Conservation (phyloP, 352 stramenopile genomes). For the Phytophthora macrochlamydospora region DNA sequence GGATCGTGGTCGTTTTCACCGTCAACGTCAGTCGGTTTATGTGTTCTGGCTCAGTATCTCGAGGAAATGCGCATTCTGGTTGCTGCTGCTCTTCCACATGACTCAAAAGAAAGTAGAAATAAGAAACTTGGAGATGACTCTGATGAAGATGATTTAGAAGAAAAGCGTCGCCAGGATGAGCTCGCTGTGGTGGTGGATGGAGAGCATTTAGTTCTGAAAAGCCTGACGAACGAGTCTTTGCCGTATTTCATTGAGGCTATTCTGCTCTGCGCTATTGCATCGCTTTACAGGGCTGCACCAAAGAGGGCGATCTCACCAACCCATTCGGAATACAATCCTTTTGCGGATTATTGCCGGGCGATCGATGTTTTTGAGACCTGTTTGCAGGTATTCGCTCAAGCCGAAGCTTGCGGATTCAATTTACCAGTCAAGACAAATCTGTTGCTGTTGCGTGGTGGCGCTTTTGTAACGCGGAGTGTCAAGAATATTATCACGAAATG, state of each 20-base stretch:
- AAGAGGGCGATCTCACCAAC: constrained; percentile 23
- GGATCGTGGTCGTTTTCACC: constrained; percentile 56
- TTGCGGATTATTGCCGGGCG: constrained; percentile 43
- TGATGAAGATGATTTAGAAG: constrained; percentile 34
- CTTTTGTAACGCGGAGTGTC: constrained; percentile 41
- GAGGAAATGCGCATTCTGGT: constrained; percentile 57
- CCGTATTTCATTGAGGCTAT: constrained; percentile 64
- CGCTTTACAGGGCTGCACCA: constrained; percentile 43
- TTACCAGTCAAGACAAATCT: constrained; percentile 61
- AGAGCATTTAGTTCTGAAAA: constrained; percentile 70
- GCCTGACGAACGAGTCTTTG: constrained; percentile 64
- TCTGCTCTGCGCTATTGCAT: constrained; percentile 55
- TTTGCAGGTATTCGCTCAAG: constrained; percentile 51
- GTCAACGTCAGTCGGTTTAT: constrained; percentile 31
- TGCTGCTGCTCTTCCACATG: constrained; percentile 21
- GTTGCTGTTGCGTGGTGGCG: constrained; percentile 42
- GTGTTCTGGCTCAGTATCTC: constrained; percentile 47
- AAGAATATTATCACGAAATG: constrained; percentile 47
- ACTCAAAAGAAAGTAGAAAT: constrained; percentile 12
- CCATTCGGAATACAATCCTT: constrained; percentile 34
- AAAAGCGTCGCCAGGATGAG: constrained; percentile 28
- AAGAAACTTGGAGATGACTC: constrained; percentile 28
- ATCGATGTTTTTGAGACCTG: constrained; percentile 49
- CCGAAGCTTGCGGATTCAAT: constrained; percentile 58
- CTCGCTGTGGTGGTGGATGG: constrained; percentile 44